A percentile compares a stretch with the other conserved stretches of the same genome.
Conservation (phyloP, 768 basidiomycete species). For the Scleroderma citrinum region DNA sequence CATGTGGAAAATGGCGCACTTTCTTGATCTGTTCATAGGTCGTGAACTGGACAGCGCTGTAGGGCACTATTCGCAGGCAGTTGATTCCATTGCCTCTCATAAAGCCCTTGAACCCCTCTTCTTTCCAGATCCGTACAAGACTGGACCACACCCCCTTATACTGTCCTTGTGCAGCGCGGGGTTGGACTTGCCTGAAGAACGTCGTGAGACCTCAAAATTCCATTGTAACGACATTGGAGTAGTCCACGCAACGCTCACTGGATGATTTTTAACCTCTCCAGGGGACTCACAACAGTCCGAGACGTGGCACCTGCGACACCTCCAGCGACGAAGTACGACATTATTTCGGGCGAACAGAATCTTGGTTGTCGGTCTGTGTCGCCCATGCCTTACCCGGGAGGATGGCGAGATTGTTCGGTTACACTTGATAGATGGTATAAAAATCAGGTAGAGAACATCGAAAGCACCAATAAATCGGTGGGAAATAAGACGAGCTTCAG, state of each 20-base stretch:
- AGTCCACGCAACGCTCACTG: conserved; percentile 52
- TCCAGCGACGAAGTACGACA: conserved; percentile 51
- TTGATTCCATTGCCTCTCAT: conserved; percentile 95
- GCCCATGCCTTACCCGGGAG: conserved; percentile 15
- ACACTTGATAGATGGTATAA: neutral
- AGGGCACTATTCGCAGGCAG: conserved; percentile 89
- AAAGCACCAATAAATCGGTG: neutral
- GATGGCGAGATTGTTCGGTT: neutral
- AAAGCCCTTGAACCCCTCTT: conserved; percentile 89
- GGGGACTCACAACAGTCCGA: conserved; percentile 85
- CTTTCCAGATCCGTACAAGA: conserved; percentile 79
- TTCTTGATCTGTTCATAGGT: conserved; percentile 91
- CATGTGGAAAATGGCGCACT: conserved; percentile 32
- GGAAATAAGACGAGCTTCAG: too few relatives aligned
- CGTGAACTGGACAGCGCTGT: conserved; percentile 82
- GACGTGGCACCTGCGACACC: conserved; percentile 61
- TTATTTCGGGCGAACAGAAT: conserved; percentile 25
- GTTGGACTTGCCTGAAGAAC: conserved; percentile 79
- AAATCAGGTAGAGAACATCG: neutral
- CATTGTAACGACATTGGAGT: conserved; percentile 1
- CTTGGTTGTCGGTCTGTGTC: conserved; percentile 19
- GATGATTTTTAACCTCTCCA: conserved; percentile 95
- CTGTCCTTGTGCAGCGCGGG: conserved; percentile 50
- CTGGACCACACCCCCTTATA: conserved; percentile 85
- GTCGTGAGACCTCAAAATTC: conserved; percentile 2